A percentile compares a stretch with the other conserved stretches of the same genome.
Conservation (phyloP, 495 filamentous ascomycete genomes). For the Aspergillus avenaceus region DNA sequence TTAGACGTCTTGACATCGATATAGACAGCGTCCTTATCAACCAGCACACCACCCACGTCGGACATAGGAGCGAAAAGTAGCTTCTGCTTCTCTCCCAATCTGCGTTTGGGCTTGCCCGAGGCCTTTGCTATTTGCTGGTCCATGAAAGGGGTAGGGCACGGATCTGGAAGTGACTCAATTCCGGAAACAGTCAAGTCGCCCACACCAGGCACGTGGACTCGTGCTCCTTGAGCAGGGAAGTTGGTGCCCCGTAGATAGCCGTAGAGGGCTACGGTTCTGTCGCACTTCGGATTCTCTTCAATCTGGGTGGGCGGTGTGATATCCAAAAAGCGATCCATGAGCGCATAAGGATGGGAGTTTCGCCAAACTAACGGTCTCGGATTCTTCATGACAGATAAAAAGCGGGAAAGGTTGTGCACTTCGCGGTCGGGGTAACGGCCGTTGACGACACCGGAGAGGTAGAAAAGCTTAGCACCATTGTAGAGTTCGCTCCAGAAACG, state of each 20-base stretch:
- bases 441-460: conserved; percentile 91
- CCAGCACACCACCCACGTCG: conserved; percentile 86
- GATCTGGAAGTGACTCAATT: conserved; percentile 86
- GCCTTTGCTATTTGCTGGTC: conserved; percentile 78
- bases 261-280: conserved; percentile 85
- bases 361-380: conserved; percentile 94
- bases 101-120: conserved; percentile 71
- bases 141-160: conserved; percentile 89
- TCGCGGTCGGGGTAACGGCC: conserved; percentile 95
- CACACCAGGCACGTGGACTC: conserved; percentile 88
- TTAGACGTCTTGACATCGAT: conserved; percentile 71
- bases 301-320: conserved; percentile 87
- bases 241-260: conserved; percentile 96
- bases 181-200: conserved; percentile 84
- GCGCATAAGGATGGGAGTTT: conserved; percentile 87
- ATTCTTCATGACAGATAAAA: conserved; percentile 98
- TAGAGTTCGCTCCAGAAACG: conserved; percentile 96
- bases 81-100: conserved; percentile 93
- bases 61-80: conserved; percentile 95
- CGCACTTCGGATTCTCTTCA: conserved; percentile 82
- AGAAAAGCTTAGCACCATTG: conserved; percentile 94
- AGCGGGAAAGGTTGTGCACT: conserved; percentile 89
- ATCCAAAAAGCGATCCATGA: conserved; percentile 92
- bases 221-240: conserved; percentile 79
- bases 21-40: conserved; percentile 77